These are phyloP conservation scores for Astrothelium macrocarpum DNA, from an alignment of 495 filamentous ascomycete species.

Conservation along the genomic window DNA sequence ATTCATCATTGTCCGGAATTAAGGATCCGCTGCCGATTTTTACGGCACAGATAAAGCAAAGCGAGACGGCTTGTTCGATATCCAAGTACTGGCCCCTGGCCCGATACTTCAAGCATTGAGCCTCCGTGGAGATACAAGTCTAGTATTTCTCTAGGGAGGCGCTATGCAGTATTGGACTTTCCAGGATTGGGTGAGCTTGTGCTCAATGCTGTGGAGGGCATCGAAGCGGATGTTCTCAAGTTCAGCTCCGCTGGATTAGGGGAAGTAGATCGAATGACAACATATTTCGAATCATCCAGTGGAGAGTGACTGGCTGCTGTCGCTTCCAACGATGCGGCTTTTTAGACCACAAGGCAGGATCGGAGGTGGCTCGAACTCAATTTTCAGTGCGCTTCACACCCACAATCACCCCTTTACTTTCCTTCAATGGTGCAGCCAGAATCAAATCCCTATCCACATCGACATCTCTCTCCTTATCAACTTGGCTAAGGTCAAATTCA, in stretches of 20 bases:
- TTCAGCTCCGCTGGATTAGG: neutral
- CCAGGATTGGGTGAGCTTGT: neutral
- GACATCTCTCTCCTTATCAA: conserved; percentile 28
- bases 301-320: neutral
- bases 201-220: neutral
- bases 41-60: too few species aligned
- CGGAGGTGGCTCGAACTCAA: neutral
- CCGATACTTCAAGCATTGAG: too few species aligned
- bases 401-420: conserved; percentile 11
- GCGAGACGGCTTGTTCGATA: too few species aligned
- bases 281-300: neutral
- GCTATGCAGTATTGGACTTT: neutral
- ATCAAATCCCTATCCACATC: conserved; percentile 19
- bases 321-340: neutral
- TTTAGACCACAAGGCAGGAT: neutral
- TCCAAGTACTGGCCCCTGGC: too few species aligned
- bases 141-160: neutral
- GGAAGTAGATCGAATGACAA: neutral
- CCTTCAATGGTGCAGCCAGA: conserved; percentile 8
- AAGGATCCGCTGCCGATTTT: too few species aligned
- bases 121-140: neutral
- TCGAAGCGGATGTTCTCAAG: neutral
- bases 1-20: too few species aligned
- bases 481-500: conserved; percentile 33
- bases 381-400: conserved; percentile 6